These are phyloP conservation scores for Senecio squalidus DNA, from an alignment of 140 eudicot species.

Conservation along the genomic window DNA sequence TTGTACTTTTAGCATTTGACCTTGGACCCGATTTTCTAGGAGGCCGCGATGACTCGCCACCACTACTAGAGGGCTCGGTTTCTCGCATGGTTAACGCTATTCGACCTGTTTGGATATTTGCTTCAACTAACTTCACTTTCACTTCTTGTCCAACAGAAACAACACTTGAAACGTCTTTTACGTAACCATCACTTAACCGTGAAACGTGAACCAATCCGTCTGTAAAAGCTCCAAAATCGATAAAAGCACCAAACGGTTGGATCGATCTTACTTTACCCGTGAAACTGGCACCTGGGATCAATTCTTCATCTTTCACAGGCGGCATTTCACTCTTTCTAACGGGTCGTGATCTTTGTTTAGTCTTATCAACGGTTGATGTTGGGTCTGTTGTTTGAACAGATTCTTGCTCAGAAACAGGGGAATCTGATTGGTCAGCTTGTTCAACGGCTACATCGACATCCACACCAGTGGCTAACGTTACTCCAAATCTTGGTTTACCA, in stretches of 20 bases:
- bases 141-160: constrained; percentile 91
- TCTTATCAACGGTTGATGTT: constrained; percentile 31
- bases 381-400: constrained; percentile 30
- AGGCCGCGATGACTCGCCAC: constrained; percentile 39
- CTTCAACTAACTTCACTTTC: constrained; percentile 75
- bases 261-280: constrained; percentile 88
- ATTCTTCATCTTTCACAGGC: constrained; percentile 80
- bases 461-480: constrained; percentile 52
- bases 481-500: constrained; percentile 25
- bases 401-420: constrained; percentile 36
- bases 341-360: constrained; percentile 55
- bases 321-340: constrained; percentile 91
- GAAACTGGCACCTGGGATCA: constrained; percentile 82
- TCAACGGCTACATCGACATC: constrained; percentile 70
- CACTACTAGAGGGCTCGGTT: constrained; percentile 40
- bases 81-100: constrained; percentile 87
- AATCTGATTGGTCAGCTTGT: constrained; percentile 56
- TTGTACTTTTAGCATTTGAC: constrained; percentile 47
- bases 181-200: constrained; percentile 65
- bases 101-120: constrained; percentile 61
- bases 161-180: constrained; percentile 67
- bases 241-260: constrained; percentile 96
- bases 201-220: constrained; percentile 97
- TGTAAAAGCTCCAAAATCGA: constrained; percentile 92
- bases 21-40: constrained; percentile 42